phyloP scores from a whole-genome alignment of 2,329 filamentous ascomycete species.

The Volutella citrinella region DNA sequence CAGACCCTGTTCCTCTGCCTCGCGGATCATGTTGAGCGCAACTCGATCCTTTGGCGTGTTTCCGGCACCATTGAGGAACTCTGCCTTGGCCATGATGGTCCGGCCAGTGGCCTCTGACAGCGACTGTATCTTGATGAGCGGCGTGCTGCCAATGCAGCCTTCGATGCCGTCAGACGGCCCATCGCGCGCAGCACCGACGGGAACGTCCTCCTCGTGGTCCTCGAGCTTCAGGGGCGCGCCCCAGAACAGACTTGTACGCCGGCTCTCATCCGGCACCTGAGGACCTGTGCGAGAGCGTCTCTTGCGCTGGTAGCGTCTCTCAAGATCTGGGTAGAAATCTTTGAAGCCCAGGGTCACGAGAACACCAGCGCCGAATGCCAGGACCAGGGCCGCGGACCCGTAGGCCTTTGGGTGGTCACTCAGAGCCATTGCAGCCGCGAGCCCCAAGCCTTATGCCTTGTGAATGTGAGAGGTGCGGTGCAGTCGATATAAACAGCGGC shows the following conservation, averaged over 20 bases:
- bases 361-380: slow-evolving; percentile 76
- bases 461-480: too few relatives aligned
- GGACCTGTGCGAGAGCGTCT: slow-evolving; percentile 23
- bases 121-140: slow-evolving; percentile 79
- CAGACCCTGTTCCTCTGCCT: slow-evolving; percentile 75
- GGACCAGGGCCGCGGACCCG: slow-evolving; percentile 62
- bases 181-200: slow-evolving; percentile 26
- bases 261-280: slow-evolving; percentile 11
- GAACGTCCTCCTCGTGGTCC: slow-evolving; percentile 46
- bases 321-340: slow-evolving; percentile 74
- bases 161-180: slow-evolving; percentile 74
- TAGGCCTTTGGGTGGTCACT: slow-evolving; percentile 61
- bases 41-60: slow-evolving; percentile 95
- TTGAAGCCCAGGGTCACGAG: slow-evolving; percentile 75
- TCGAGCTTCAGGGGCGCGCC: slow-evolving; percentile 50
- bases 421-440: slow-evolving; percentile 48
- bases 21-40: slow-evolving; percentile 80
- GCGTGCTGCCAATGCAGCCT: slow-evolving; percentile 90
- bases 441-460: slow-evolving; percentile 7
- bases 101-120: slow-evolving; percentile 85
- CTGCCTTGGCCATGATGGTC: slow-evolving; percentile 87
- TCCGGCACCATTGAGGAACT: slow-evolving; percentile 94
- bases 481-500: too few relatives aligned
- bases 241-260: slow-evolving; percentile 45
- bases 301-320: slow-evolving; percentile 57